These are phyloP conservation scores for Colletotrichum sp. DNA, from an alignment of 2,329 filamentous ascomycete genomes.

Conservation along the genomic window DNA sequence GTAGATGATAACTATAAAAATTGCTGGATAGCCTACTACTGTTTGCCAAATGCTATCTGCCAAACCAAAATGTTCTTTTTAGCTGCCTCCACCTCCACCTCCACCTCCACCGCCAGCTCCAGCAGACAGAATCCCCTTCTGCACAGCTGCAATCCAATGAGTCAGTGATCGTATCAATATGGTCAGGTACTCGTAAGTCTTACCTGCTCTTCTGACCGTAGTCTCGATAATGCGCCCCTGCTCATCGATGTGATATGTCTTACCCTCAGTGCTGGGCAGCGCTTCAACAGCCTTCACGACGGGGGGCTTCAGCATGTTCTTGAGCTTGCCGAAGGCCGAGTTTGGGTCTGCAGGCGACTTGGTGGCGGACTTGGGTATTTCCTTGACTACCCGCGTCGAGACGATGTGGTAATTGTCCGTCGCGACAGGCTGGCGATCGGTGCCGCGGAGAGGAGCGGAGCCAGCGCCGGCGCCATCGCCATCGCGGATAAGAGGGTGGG, in stretches of 20 bases:
- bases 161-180: neutral
- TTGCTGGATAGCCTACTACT: fast-evolving
- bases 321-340: constrained; percentile 5
- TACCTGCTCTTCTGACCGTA: constrained; percentile 6
- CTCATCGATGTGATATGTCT: constrained; percentile 19
- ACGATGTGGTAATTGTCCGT: constrained; percentile 12
- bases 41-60: neutral
- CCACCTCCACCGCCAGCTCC: neutral
- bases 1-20: neutral
- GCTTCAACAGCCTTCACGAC: constrained; percentile 12
- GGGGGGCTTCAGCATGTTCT: constrained; percentile 14
- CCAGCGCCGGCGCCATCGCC: neutral
- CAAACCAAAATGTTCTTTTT: neutral
- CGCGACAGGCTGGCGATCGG: neutral
- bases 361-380: neutral
- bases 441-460: neutral
- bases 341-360: constrained; percentile 3
- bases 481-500: neutral
- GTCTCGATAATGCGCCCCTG: constrained; percentile 17
- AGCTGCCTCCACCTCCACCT: neutral
- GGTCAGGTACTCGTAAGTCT: neutral
- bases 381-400: constrained; percentile 14
- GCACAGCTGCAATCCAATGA: neutral
- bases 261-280: constrained; percentile 14
- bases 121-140: neutral